phyloP scores from a whole-genome alignment of 2,329 filamentous ascomycete genomes.

The Alternaria triticimaculans region DNA sequence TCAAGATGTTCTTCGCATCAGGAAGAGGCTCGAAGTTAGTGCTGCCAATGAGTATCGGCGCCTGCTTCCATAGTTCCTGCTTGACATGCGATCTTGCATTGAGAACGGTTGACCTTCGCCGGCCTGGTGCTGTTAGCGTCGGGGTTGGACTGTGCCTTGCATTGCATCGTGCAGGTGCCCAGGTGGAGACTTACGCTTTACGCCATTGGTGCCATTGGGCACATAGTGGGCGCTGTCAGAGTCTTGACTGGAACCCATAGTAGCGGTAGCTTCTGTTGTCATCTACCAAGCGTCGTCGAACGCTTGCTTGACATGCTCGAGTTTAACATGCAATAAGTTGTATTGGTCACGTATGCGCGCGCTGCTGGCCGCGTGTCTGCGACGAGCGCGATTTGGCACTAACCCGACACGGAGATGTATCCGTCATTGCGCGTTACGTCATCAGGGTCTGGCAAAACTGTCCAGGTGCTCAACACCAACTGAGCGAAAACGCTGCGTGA shows the following conservation, averaged over 20 bases:
- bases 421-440: slow-evolving; percentile 13
- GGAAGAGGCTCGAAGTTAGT: slow-evolving; percentile 73
- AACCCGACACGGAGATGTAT: slow-evolving; percentile 3
- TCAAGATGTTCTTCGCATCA: slow-evolving; percentile 79
- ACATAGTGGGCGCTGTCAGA: slow-evolving; percentile 20
- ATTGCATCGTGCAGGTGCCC: slow-evolving; percentile 4
- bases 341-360: slow-evolving; percentile 2
- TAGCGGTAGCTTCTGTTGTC: slow-evolving; percentile 1
- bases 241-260: slow-evolving; percentile 38
- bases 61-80: slow-evolving; percentile 72
- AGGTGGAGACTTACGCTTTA: slow-evolving; percentile 35
- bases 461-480: not conserved
- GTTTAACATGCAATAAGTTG: not conserved
- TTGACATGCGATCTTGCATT: slow-evolving; percentile 56
- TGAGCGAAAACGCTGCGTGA: not conserved
- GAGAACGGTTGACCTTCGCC: slow-evolving; percentile 49
- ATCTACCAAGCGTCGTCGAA: not conserved
- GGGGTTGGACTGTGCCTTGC: slow-evolving; percentile 11
- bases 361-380: not conserved
- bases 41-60: slow-evolving; percentile 71
- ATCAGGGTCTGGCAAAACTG: not conserved
- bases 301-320: slow-evolving; percentile 1
- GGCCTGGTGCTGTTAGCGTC: slow-evolving; percentile 24
- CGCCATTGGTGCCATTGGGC: slow-evolving; percentile 23
- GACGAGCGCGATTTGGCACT: not conserved